Conservation (phyloP, 129 eudicot genomes). For the Artemisia annua region DNA sequence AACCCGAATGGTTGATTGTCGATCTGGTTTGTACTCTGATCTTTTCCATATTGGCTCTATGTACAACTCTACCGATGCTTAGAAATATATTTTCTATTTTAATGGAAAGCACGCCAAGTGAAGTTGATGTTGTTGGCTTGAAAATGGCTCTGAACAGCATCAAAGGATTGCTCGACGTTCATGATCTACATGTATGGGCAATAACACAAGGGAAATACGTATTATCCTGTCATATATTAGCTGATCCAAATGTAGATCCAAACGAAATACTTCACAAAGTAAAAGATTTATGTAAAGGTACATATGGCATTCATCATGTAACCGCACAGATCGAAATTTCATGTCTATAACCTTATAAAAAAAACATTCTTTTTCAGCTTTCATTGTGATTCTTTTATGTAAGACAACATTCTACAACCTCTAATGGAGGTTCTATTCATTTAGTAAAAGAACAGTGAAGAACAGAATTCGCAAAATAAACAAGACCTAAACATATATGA, state of each 20-base stretch:
- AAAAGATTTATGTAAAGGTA: slow-evolving; percentile 47
- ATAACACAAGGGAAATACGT: slow-evolving; percentile 60
- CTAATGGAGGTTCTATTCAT: neutral
- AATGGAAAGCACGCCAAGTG: slow-evolving; percentile 72
- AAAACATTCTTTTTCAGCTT: slow-evolving; percentile 9
- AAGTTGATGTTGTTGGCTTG: slow-evolving; percentile 45
- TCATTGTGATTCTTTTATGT: slow-evolving; percentile 18
- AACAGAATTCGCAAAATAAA: slow-evolving; percentile 9
- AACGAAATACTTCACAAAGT: slow-evolving; percentile 26
- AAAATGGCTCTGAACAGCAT: slow-evolving; percentile 42
- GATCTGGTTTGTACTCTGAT: slow-evolving; percentile 65
- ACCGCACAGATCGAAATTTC: slow-evolving; percentile 58
- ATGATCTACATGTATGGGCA: slow-evolving; percentile 84
- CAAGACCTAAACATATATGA: slow-evolving; percentile 24
- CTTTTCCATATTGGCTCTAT: slow-evolving; percentile 48
- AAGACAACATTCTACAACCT: neutral
- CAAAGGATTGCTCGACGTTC: slow-evolving; percentile 54
- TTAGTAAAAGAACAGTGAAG: neutral
- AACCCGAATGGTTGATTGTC: slow-evolving; percentile 65
- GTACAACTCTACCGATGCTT: slow-evolving; percentile 63
- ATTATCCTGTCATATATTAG: slow-evolving; percentile 54
- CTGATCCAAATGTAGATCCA: slow-evolving; percentile 35
- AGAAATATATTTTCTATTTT: slow-evolving; percentile 45
- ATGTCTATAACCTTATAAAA: slow-evolving; percentile 21
- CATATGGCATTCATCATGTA: slow-evolving; percentile 60